These are phyloP conservation scores for Pythium dissotocum DNA, from an alignment of 352 stramenopile genomes.

Conservation along the genomic window DNA sequence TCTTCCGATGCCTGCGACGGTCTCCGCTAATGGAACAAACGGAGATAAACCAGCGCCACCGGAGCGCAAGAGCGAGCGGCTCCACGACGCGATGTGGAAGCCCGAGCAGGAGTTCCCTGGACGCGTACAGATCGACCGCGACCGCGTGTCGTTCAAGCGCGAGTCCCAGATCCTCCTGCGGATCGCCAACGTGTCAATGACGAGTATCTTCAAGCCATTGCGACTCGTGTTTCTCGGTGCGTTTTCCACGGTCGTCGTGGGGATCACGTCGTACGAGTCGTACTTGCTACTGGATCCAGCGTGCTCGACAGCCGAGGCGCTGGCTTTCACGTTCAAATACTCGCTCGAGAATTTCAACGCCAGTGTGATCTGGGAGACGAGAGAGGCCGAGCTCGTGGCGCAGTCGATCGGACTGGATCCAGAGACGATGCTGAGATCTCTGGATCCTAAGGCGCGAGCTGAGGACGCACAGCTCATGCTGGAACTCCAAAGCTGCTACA, in stretches of 20 bases:
- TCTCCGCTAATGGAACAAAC: background rate
- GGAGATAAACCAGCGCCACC: background rate
- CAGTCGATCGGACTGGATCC: slow-evolving; percentile 44
- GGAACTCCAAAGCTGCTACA: slow-evolving; percentile 46
- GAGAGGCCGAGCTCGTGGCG: slow-evolving; percentile 41
- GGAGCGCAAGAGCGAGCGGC: slow-evolving; percentile 24
- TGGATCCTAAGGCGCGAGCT: slow-evolving; percentile 36
- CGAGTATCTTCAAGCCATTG: slow-evolving; percentile 49
- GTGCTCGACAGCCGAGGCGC: slow-evolving; percentile 28
- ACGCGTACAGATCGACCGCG: slow-evolving; percentile 38
- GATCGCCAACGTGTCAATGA: slow-evolving; percentile 43
- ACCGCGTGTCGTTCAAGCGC: slow-evolving; percentile 35
- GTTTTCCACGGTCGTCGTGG: slow-evolving; percentile 48
- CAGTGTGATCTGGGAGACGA: slow-evolving; percentile 67
- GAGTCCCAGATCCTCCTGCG: slow-evolving; percentile 50
- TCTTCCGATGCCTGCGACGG: background rate
- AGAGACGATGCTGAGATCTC: slow-evolving; percentile 28
- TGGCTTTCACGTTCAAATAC: slow-evolving; percentile 59
- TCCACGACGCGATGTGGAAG: slow-evolving; percentile 62
- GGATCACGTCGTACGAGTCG: slow-evolving; percentile 51
- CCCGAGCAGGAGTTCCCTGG: slow-evolving; percentile 59
- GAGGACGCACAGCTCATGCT: slow-evolving; percentile 43
- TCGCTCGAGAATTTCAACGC: slow-evolving; percentile 61
- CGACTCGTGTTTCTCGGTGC: slow-evolving; percentile 45
- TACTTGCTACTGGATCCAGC: slow-evolving; percentile 41